phyloP scores from a whole-genome alignment of 441 rosid species.

The Metrosideros polymorpha region DNA sequence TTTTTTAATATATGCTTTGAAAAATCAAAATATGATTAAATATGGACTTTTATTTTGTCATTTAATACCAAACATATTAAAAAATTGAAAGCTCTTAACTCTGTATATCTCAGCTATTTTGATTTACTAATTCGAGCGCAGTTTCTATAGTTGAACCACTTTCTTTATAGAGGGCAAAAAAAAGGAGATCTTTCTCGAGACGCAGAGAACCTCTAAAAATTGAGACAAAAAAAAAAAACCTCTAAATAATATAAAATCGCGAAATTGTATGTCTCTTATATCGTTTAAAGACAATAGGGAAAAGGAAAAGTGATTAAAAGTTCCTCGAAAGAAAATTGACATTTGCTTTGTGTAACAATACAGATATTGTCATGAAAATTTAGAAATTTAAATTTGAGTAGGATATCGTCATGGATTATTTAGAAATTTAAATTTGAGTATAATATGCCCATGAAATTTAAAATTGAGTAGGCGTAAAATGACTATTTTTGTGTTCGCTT shows the following conservation, averaged over 20 bases:
- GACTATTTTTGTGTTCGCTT: background rate
- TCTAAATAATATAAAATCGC: too few relatives aligned
- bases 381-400: background rate
- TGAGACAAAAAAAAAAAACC: too few relatives aligned
- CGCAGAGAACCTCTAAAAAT: too few relatives aligned
- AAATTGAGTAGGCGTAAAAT: background rate
- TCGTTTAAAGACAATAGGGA: background rate
- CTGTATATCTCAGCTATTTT: background rate
- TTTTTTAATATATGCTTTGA: too few relatives aligned
- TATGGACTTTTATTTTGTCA: background rate
- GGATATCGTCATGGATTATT: too few relatives aligned
- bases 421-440: too few relatives aligned
- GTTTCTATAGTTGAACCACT: background rate
- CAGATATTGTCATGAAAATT: background rate
- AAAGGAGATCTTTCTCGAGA: too few relatives aligned
- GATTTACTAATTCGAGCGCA: background rate
- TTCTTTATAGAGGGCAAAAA: background rate
- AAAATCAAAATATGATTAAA: too few relatives aligned
- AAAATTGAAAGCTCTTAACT: background rate
- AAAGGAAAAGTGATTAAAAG: background rate
- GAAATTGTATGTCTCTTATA: background rate
- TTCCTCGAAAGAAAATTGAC: background rate
- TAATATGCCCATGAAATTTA: too few relatives aligned
- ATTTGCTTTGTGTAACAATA: background rate
- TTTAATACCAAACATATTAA: background rate